Percentiles rank a stretch among this genome's conserved stretches.
These are phyloP conservation scores for Ogataea methylovora DNA, from an alignment of 805 yeast species.

Conservation along the genomic window DNA sequence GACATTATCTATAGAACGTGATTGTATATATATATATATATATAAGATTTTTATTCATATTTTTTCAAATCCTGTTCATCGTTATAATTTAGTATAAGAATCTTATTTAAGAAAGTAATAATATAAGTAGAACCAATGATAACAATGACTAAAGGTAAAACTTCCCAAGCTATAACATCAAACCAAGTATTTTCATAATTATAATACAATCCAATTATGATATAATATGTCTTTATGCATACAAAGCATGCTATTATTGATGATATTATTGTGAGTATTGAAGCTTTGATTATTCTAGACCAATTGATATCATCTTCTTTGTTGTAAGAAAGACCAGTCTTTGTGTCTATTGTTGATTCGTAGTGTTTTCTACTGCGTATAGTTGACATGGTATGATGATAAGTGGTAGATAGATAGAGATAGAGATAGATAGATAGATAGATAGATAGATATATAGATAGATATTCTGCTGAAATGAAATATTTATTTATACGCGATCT, in stretches of 20 bases:
- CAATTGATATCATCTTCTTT: slow-evolving; percentile 15
- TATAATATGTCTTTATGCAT: neutral
- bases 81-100: neutral
- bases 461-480: too few relatives aligned
- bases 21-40: neutral
- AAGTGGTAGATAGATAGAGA: too few relatives aligned
- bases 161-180: slow-evolving; percentile 1
- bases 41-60: slow-evolving; percentile 9
- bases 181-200: neutral
- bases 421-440: too few relatives aligned
- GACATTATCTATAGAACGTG: neutral
- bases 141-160: slow-evolving; percentile 1
- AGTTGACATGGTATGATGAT: too few relatives aligned
- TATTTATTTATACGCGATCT: too few relatives aligned
- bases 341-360: neutral
- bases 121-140: slow-evolving; percentile 2
- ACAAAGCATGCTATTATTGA: neutral
- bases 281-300: slow-evolving; percentile 12
- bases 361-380: too few relatives aligned
- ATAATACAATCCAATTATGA: too few relatives aligned
- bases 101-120: slow-evolving; percentile 6
- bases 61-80: slow-evolving; percentile 17
- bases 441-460: too few relatives aligned
- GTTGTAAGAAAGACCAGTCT: slow-evolving; percentile 9
- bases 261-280: slow-evolving; percentile 9